Conservation (phyloP, 2,329 filamentous ascomycete genomes). For the Dothideomycetes sp. region DNA sequence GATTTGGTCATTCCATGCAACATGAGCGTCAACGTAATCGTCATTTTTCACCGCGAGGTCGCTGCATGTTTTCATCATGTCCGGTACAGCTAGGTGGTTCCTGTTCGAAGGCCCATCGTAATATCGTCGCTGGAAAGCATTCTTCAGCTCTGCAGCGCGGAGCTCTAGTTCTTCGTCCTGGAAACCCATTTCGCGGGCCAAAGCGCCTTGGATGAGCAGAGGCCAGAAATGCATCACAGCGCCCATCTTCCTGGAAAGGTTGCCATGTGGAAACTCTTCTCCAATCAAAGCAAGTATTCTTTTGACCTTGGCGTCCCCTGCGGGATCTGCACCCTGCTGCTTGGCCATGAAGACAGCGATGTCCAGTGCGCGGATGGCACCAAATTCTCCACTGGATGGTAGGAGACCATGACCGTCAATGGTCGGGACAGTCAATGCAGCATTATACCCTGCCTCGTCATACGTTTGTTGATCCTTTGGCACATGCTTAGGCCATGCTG, state of each 20-base stretch:
- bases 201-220: background rate
- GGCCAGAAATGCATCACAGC: background rate
- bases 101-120: background rate
- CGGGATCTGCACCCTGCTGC: background rate
- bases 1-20: background rate
- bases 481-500: background rate
- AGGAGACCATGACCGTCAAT: background rate
- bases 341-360: background rate
- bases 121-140: background rate
- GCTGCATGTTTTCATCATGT: background rate
- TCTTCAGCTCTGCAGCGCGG: background rate
- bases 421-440: no score
- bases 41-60: background rate
- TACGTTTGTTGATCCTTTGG: background rate
- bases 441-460: no score
- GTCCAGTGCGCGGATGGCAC: background rate
- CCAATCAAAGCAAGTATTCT: background rate
- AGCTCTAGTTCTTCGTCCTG: background rate
- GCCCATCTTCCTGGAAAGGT: no score
- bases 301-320: background rate
- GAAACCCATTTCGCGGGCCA: background rate
- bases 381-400: background rate
- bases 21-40: no score
- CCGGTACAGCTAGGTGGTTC: background rate
- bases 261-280: no score